Evolutionary conservation across 495 filamentous ascomycete species (phyloP).

Genomic region (Penicillium antarcticum): DNA sequence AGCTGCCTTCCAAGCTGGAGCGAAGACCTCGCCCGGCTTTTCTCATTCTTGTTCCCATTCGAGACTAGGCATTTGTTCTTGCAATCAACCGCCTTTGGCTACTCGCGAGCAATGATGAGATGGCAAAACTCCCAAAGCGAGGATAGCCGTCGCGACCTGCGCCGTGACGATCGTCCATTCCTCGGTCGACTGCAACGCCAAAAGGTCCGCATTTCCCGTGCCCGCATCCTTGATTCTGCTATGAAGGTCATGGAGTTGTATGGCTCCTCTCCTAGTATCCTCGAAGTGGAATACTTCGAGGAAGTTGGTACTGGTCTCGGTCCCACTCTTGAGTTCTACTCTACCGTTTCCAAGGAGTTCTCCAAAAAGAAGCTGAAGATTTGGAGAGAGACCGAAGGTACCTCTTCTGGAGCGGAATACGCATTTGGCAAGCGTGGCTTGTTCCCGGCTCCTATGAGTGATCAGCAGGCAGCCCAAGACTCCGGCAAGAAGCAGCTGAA

Average conservation of each 20-base stretch:
- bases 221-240: constrained; percentile 91
- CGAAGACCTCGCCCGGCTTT: constrained; percentile 91
- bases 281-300: constrained; percentile 98
- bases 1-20: constrained; percentile 96
- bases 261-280: constrained; percentile 86
- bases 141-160: constrained; percentile 74
- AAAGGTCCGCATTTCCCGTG: constrained; percentile 92
- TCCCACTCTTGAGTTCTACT: constrained; percentile 97
- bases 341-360: constrained; percentile 95
- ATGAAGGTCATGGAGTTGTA: constrained; percentile 99
- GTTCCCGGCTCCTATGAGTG: constrained; percentile 90
- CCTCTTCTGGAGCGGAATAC: constrained; percentile 65
- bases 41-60: constrained; percentile 98
- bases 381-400: constrained; percentile 90
- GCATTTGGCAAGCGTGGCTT: constrained; percentile 82
- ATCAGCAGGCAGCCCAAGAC: constrained; percentile 67
- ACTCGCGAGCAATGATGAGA: constrained; percentile 93
- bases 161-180: constrained; percentile 85
- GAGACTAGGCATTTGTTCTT: constrained; percentile 97
- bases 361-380: constrained; percentile 94
- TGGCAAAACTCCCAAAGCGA: constrained; percentile 93
- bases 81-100: constrained; percentile 97
- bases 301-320: constrained; percentile 97
- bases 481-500: constrained; percentile 80
- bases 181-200: constrained; percentile 93